A percentile compares a stretch with the other conserved stretches of the same genome.
phyloP scores from a whole-genome alignment of 805 yeast genomes.

The Ascoidea asiatica region DNA sequence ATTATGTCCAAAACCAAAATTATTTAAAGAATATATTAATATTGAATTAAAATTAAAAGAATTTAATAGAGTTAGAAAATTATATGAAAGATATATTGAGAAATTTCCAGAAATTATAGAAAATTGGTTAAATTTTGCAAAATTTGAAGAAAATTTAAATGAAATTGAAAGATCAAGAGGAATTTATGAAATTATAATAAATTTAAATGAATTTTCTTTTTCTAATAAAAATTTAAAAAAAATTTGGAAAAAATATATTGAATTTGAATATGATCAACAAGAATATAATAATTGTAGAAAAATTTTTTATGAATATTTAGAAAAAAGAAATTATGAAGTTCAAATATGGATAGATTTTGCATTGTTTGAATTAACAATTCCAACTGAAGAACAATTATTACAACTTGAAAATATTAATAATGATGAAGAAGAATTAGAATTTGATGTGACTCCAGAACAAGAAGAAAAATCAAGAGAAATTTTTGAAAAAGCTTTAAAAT shows the following conservation, averaged over 20 bases:
- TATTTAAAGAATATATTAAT: constrained; percentile 51
- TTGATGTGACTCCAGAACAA: constrained; percentile 37
- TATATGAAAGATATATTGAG: constrained; percentile 59
- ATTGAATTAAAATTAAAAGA: constrained; percentile 60
- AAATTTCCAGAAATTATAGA: constrained; percentile 23
- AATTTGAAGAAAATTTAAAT: constrained; percentile 51
- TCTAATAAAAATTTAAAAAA: constrained; percentile 13
- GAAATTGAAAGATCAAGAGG: constrained; percentile 60
- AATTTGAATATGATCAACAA: constrained; percentile 46
- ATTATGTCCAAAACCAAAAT: constrained; percentile 39
- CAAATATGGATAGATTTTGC: constrained; percentile 55
- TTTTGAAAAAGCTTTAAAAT: constrained; percentile 38
- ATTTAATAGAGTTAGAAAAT: constrained; percentile 63
- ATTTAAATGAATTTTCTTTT: constrained; percentile 11
- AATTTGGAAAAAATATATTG: constrained; percentile 31
- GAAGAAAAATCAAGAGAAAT: constrained; percentile 35
- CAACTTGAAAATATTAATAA: constrained; percentile 25
- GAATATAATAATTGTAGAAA: constrained; percentile 42
- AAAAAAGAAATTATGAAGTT: constrained; percentile 19
- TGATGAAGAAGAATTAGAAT: constrained; percentile 34
- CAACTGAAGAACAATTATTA: constrained; percentile 37
- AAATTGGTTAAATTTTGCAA: constrained; percentile 54
- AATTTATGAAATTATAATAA: constrained; percentile 40
- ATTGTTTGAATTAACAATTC: constrained; percentile 54
- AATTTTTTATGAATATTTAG: constrained; percentile 29